These are phyloP conservation scores for Aspergillus sp. DNA, from an alignment of 2,329 filamentous ascomycete species.

Conservation along the genomic window DNA sequence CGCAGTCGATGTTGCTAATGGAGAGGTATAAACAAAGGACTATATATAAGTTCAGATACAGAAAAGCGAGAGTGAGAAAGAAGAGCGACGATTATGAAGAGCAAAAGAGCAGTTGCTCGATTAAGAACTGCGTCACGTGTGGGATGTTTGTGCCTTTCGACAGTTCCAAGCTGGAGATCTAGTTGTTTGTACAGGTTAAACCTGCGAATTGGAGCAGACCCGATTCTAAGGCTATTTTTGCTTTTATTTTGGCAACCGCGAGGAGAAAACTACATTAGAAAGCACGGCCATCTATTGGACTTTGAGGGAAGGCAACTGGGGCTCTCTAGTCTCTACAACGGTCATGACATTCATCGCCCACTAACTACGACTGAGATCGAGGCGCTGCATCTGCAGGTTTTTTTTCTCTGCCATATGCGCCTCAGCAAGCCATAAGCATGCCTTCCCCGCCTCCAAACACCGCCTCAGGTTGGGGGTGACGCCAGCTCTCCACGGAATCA, in stretches of 20 bases:
- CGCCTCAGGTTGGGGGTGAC: too few relatives aligned
- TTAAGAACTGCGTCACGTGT: constrained; percentile 22
- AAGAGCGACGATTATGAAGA: constrained; percentile 3
- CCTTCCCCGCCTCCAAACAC: constrained; percentile 4
- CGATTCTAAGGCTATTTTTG: background rate
- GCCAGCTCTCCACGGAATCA: background rate
- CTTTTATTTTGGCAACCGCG: background rate
- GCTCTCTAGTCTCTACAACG: too few relatives aligned
- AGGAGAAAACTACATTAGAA: background rate
- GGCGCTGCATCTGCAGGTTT: constrained; percentile 10
- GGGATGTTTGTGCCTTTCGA: background rate
- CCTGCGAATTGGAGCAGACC: background rate
- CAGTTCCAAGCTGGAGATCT: too few relatives aligned
- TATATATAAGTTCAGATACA: constrained; percentile 1
- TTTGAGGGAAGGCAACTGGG: background rate
- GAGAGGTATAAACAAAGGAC: background rate
- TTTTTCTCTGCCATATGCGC: constrained; percentile 2
- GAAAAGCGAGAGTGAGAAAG: constrained; percentile 1
- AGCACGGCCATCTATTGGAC: background rate
- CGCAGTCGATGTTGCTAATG: background rate
- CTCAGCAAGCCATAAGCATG: constrained; percentile 3
- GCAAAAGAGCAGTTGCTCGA: constrained; percentile 14
- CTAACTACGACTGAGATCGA: background rate
- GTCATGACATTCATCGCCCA: too few relatives aligned
- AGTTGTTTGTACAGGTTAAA: too few relatives aligned